Conservation (phyloP, 306 rosid species). For the Ormosia semicastrata region DNA sequence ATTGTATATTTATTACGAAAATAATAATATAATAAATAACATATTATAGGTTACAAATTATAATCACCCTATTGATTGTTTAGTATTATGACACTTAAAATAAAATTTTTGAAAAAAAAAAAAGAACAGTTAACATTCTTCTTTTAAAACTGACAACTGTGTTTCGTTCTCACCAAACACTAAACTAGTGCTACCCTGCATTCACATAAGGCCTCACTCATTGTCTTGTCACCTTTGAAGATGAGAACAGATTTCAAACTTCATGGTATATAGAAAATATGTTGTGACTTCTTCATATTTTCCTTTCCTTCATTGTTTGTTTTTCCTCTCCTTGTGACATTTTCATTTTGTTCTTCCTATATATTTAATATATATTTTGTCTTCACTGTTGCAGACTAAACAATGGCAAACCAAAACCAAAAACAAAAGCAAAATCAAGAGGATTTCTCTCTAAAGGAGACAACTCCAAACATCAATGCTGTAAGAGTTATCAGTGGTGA, state of each 20-base stretch:
- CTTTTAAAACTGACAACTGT: too few relatives aligned
- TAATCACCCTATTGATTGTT: too few relatives aligned
- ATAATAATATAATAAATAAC: too few relatives aligned
- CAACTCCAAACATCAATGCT: conserved; percentile 40
- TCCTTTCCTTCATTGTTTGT: neutral
- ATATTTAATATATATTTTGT: neutral
- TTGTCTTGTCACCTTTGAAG: neutral
- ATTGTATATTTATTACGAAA: too few relatives aligned
- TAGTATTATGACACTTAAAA: too few relatives aligned
- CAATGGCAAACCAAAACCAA: conserved; percentile 25
- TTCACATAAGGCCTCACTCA: neutral
- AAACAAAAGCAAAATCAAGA: conserved; percentile 5
- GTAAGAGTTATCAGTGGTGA: conserved; percentile 21
- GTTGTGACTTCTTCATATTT: neutral
- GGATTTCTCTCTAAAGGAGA: conserved; percentile 39
- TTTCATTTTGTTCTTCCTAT: neutral
- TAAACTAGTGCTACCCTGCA: too few relatives aligned
- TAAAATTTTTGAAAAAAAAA: too few relatives aligned
- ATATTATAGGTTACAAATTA: too few relatives aligned
- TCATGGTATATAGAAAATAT: neutral
- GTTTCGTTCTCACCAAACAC: too few relatives aligned
- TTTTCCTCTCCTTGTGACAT: neutral
- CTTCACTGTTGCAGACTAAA: neutral
- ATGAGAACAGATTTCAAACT: neutral
- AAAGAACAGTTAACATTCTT: too few relatives aligned